Percentiles rank a stretch among this genome's conserved stretches.
Conservation (phyloP, 257 asterid species). For the Petunia secreta region DNA sequence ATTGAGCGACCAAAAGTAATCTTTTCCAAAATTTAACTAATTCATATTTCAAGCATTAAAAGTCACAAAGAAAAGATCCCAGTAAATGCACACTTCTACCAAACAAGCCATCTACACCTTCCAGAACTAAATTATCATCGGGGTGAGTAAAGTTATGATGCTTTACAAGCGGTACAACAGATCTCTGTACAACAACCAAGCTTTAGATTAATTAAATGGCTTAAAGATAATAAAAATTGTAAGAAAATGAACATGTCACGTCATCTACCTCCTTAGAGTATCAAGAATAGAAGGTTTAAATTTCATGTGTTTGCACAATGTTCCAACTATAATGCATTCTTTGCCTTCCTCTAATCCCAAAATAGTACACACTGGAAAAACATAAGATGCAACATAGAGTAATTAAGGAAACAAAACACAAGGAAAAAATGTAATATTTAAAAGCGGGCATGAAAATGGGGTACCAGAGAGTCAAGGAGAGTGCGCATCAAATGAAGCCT, state of each 20-base stretch:
- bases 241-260: neutral
- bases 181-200: constrained; percentile 58
- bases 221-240: neutral
- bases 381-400: constrained; percentile 7
- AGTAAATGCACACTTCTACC: constrained; percentile 29
- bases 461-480: constrained; percentile 90
- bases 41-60: no score
- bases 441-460: constrained; percentile 54
- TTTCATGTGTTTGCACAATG: constrained; percentile 91
- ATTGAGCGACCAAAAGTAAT: constrained; percentile 1
- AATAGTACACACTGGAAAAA: constrained; percentile 79
- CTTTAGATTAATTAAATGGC: constrained; percentile 11
- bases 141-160: constrained; percentile 76
- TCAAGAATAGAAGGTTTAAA: constrained; percentile 90
- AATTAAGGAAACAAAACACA: constrained; percentile 10
- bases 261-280: constrained; percentile 85
- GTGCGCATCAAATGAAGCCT: constrained; percentile 93
- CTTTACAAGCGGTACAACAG: constrained; percentile 64
- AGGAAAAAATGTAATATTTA: neutral
- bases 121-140: constrained; percentile 79
- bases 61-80: no score
- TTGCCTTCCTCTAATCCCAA: constrained; percentile 82
- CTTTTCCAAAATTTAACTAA: neutral
- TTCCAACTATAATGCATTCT: constrained; percentile 86
- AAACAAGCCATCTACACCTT: constrained; percentile 97